These are phyloP conservation scores for Aspergillus fructus DNA, from an alignment of 2,329 filamentous ascomycete genomes.

Conservation along the genomic window DNA sequence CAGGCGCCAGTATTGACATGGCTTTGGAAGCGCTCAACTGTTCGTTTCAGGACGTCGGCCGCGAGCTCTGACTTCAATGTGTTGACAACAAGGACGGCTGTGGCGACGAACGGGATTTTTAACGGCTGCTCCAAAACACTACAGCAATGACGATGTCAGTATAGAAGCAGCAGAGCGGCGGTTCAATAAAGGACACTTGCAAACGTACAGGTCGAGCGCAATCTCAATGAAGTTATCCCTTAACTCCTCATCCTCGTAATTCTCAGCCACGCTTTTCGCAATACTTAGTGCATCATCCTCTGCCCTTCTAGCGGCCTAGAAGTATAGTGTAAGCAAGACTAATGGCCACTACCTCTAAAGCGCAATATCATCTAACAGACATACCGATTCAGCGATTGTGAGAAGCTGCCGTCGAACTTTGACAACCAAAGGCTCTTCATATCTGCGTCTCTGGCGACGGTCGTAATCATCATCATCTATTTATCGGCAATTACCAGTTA, in stretches of 20 bases:
- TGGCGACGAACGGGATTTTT: slow-evolving; percentile 94
- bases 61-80: slow-evolving; percentile 72
- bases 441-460: slow-evolving; percentile 69
- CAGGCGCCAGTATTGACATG: slow-evolving; percentile 73
- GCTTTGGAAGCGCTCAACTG: slow-evolving; percentile 62
- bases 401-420: slow-evolving; percentile 77
- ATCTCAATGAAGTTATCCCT: slow-evolving; percentile 71
- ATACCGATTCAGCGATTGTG: slow-evolving; percentile 72
- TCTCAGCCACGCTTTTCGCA: slow-evolving; percentile 74
- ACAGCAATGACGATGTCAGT: slow-evolving; percentile 19
- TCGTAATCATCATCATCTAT: slow-evolving; percentile 77
- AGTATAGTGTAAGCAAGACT: slow-evolving; percentile 1
- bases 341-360: background rate
- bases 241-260: slow-evolving; percentile 81
- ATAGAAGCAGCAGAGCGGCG: background rate
- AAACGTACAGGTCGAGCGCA: slow-evolving; percentile 66
- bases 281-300: slow-evolving; percentile 76
- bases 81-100: slow-evolving; percentile 78
- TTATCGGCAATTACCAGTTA: background rate
- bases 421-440: slow-evolving; percentile 69
- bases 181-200: background rate
- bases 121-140: slow-evolving; percentile 84
- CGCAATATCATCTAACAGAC: slow-evolving; percentile 5
- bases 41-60: slow-evolving; percentile 65
- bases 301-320: slow-evolving; percentile 67